Evolutionary conservation across 495 filamentous ascomycete genomes (phyloP), one percentile per base, ranked within the genome.

Genomic region (Aspergillus saccharolyticus): DNA sequence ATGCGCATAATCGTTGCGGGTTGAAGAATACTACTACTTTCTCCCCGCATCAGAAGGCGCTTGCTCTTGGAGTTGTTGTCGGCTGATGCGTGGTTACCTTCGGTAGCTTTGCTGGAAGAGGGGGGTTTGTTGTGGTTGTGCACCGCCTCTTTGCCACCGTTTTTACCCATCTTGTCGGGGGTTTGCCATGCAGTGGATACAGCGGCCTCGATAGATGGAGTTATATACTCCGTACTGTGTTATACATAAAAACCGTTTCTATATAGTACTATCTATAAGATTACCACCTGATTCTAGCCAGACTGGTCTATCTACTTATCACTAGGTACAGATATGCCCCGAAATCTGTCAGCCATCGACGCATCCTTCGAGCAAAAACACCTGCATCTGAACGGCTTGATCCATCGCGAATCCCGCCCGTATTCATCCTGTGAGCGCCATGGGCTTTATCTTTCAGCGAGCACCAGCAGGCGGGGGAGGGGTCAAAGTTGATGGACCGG

Each of bases 341-440:
- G 54, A 54, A 51, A 24, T 51, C 43, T 28, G 42, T 49, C 54
- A 60, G 59, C 59, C 59, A 61, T 54, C 52, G 45, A 54, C 54
- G 59, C 54, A 57, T 45, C 52, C 30, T 52, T 46, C 59, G 50
- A 61, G 46, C 53, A n/a, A 51, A 25, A 42, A 61, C 47, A 47
- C 48, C 39, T 55, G 43, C 47, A 28, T 24, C 47, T 28, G 24
- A 28, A 50, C 14, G 22, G 47, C 47, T 24, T 18, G 47, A 50
- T 50, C 47, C 24, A 50, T 50, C 47, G 28, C n/a, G 17, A 30
- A 50, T 30, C 18, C 24, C 21, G n/a, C 10, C 47, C 22, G 47
- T 16, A 28, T 50, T 10, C 22, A 24, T 14, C 16, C 33, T 39
- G 33, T 39, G 33, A 39, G 33, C 33, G 33, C 33, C 33, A 39